These are phyloP conservation scores for Trypanosomatidae sp. DNA, from an alignment of 208 protist species.

Conservation along the genomic window DNA sequence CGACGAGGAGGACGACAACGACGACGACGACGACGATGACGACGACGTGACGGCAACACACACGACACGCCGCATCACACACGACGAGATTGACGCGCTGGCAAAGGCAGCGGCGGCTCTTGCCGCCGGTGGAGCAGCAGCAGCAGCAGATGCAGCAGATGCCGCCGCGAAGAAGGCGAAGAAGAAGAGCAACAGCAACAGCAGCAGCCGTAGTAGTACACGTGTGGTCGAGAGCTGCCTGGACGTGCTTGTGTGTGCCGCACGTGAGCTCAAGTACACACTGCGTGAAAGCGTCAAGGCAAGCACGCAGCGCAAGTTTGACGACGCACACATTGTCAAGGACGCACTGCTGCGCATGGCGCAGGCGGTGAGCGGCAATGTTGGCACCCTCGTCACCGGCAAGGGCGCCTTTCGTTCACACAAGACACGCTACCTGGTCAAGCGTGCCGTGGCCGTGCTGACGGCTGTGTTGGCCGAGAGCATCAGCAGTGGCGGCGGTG, in stretches of 20 bases:
- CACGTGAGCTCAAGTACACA: constrained; percentile 64
- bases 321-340: constrained; percentile 83
- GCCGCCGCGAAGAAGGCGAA: neutral
- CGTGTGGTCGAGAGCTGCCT: constrained; percentile 41
- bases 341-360: constrained; percentile 56
- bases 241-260: constrained; percentile 68
- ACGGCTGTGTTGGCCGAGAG: constrained; percentile 44
- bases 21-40: constrained; percentile 14
- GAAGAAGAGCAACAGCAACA: neutral
- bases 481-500: constrained; percentile 4
- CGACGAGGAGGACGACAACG: constrained; percentile 13
- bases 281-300: constrained; percentile 55
- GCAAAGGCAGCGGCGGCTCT: neutral
- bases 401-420: constrained; percentile 71
- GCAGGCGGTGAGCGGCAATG: constrained; percentile 33
- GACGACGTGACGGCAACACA: no score
- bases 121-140: no score
- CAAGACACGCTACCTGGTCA: constrained; percentile 62
- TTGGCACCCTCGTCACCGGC: constrained; percentile 65
- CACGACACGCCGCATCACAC: no score
- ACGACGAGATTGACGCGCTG: no score
- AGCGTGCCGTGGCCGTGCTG: constrained; percentile 56
- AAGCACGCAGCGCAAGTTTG: constrained; percentile 70
- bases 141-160: neutral
- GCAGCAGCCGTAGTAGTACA: constrained; percentile 23